These are phyloP conservation scores for Trichosporon faecale DNA, from an alignment of 1,284 basidiomycete genomes.

Conservation along the genomic window DNA sequence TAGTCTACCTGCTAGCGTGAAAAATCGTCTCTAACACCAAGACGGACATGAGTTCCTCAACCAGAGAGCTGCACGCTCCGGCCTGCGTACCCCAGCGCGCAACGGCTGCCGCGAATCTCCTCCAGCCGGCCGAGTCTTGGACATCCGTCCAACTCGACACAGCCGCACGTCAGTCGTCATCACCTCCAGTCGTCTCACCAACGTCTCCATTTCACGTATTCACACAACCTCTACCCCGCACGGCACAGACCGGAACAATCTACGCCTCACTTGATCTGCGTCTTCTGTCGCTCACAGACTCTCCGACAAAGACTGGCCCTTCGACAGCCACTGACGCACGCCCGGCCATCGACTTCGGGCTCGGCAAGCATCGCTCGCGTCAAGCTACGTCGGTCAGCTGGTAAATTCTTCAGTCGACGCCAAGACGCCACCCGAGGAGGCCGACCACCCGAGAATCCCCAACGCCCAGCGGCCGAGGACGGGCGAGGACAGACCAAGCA, in stretches of 20 bases:
- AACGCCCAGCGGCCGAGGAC: background rate
- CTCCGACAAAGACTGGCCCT: background rate
- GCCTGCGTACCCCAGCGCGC: background rate
- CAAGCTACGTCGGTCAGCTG: slow-evolving; percentile 5
- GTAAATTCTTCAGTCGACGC: background rate
- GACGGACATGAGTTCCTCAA: background rate
- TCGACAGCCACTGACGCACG: background rate
- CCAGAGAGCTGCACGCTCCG: background rate
- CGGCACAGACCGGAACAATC: background rate
- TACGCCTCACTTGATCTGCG: background rate
- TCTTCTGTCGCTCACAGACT: background rate
- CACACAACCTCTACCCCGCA: background rate
- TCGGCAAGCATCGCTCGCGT: slow-evolving; percentile 9
- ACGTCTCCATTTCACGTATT: background rate
- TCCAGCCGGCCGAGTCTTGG: background rate
- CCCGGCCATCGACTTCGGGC: background rate
- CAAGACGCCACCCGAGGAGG: slow-evolving; percentile 7
- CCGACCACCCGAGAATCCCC: slow-evolving; percentile 5
- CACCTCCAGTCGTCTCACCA: background rate
- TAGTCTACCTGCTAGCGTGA: background rate
- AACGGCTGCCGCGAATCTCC: background rate
- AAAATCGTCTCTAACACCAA: background rate
- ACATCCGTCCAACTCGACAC: background rate
- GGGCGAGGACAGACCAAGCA: background rate
- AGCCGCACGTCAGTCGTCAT: background rate